Conservation (phyloP, 75 land plant species). For the Pinus taeda region DNA sequence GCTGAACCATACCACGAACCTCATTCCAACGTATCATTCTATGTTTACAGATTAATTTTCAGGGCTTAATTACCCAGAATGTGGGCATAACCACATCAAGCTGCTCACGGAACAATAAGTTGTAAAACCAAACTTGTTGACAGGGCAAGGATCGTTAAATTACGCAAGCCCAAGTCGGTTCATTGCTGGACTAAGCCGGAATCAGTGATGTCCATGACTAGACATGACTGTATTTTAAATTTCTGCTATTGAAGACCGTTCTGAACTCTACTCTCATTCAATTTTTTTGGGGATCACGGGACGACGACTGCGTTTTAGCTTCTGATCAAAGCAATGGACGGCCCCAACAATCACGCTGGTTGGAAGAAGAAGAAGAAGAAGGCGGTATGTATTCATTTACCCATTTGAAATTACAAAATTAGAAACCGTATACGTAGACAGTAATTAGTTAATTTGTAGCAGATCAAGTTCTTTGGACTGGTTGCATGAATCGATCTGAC, state of each 20-base stretch:
- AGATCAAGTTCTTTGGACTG: not conserved
- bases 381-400: constrained; percentile 1
- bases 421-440: not conserved
- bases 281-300: not conserved
- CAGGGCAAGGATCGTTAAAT: no score
- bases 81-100: no score
- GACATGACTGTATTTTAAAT: not conserved
- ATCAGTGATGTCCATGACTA: not conserved
- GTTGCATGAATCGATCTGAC: not conserved
- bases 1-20: no score
- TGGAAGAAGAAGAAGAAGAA: constrained; percentile 8
- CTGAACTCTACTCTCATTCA: not conserved
- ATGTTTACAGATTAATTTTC: no score
- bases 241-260: not conserved
- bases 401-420: not conserved
- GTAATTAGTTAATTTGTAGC: not conserved
- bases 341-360: not conserved
- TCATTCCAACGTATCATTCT: no score
- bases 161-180: not conserved
- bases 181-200: not conserved
- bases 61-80: no score
- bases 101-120: no score
- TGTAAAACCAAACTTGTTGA: no score
- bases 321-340: not conserved
- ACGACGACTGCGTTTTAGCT: not conserved